Base-by-base conservation (phyloP, 305 asterid species). In the Fraxinus greggii region DNA sequence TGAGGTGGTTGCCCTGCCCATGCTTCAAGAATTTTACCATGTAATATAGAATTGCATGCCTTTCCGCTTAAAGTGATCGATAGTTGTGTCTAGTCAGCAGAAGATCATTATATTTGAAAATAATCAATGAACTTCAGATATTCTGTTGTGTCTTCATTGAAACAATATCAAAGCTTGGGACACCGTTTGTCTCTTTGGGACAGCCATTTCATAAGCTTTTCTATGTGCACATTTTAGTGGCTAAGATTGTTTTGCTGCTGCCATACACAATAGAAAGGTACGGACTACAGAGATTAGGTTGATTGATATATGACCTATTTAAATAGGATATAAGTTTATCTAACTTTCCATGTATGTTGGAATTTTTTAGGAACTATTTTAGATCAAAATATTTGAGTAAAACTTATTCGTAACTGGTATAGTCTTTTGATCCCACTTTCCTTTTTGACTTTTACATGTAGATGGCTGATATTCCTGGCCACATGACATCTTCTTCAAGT, bases 401-500 rank as follows among this genome's bases (percentile, higher is more conserved):
- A 69, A 69, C 75, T 13, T 69, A 29, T 69, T 69, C 23, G n/a
- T 29, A 15, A 69, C 23, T 69, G 75, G 75, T 29, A 15, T 29
- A 69, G 75, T 69, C 75, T 69, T 69, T 69, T 69, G 75, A 69
- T 69, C 21, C 74, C 75, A 73, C 72, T 80, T 59, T 5, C 72
- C 54, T 24, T 76, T 80, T 54, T 80, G 82, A 67, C 35, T n/a
- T 63, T n/a, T 77, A 72, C 35, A 17, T 77, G 84, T 81, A 77
- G 82, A 84, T 21, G 80, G 77, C 82, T 80, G 72, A 75, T 77
- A 75, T 74, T 80, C 78, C 51, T 21, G 81, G 78, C 75, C 56
- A 75, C 83, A 79, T 79, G 76, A 65, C 78, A 69, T 83, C 77
- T 65, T 83, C 77, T 65, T 56, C 82, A 76, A 63, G 59, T 83